phyloP scores from a whole-genome alignment of 1,139 yeast genomes.

The Arxiozyma telluris region DNA sequence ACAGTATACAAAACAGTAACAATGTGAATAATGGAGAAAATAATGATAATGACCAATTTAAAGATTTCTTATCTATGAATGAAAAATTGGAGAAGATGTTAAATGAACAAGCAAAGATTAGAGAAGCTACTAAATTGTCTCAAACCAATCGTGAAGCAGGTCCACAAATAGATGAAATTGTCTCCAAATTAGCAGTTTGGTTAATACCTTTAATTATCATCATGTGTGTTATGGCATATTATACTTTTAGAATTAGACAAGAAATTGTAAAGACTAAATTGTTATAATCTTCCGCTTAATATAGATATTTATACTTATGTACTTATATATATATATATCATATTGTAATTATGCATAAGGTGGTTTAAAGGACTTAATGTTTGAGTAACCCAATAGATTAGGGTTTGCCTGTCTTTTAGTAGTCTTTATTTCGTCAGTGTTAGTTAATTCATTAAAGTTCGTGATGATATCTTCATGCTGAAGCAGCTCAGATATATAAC shows the following conservation, averaged over 20 bases:
- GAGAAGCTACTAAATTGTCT: constrained; percentile 18
- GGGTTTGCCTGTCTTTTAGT: constrained; percentile 39
- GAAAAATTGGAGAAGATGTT: constrained; percentile 29
- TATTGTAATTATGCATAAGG: constrained; percentile 28
- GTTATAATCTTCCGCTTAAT: constrained; percentile 13
- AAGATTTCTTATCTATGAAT: constrained; percentile 28
- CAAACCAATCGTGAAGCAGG: constrained; percentile 9
- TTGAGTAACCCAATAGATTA: constrained; percentile 37
- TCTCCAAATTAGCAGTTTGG: constrained; percentile 30
- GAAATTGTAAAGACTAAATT: constrained; percentile 35
- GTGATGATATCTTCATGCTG: constrained; percentile 24
- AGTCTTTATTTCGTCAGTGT: constrained; percentile 31
- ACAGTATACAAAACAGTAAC: constrained; percentile 5
- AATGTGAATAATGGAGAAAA: neutral
- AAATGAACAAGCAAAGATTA: constrained; percentile 29
- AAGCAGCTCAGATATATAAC: constrained; percentile 23
- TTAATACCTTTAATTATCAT: constrained; percentile 30
- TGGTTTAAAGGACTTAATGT: constrained; percentile 36
- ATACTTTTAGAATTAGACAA: constrained; percentile 34
- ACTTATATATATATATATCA: neutral
- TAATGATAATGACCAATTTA: constrained; percentile 14
- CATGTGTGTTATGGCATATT: constrained; percentile 32
- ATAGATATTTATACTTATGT: neutral
- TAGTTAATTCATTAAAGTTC: constrained; percentile 28
- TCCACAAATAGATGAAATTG: constrained; percentile 30